Base-by-base conservation (phyloP, 768 basidiomycete species). In the Naganishia antarctica region DNA sequence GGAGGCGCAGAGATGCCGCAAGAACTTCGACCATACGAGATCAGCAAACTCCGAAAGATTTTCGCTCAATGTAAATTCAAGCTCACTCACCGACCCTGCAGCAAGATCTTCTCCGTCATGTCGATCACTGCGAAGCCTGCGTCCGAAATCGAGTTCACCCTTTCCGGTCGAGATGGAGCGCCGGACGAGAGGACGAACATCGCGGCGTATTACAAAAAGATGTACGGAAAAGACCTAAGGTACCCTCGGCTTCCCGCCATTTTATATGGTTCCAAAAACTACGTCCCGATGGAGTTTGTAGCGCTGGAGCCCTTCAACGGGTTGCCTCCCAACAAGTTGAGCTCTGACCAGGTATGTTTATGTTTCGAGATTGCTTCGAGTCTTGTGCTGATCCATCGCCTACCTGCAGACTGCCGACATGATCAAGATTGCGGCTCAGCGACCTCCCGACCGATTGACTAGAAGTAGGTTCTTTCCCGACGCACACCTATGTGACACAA, bases 221-320 rank as follows among this genome's bases (percentile, higher is more conserved):
- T 63, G 12, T 73, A 77, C 62, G 29, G 44, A 7, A 61, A 49
- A 9, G 53, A 40, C 8, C 69, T 77, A 12, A 72, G 66, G 16
- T 71, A 66, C 53, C 76, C 76, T 6, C 61, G 74, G 15, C 58
- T 77, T n/a, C 76, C 76, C 23, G 66, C 15, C 50, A 31, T 31
- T 4, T 8, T 61, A 68, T 74, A 73, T 49, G 75, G 74, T 26
- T 71, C 70, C 68, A 76, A 72, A 46, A 65, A 67, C n/a, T 74
- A 73, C 51, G 68, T 77, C 29, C 76, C 76, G 13, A 61, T 77
- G 37, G 76, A 77, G 62, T 73, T 75, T 32, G 72, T 74, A 48
- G 40, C 68, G 5, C 51, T 77, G 23, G 71, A 66, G 13, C 68
- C 73, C 12, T 77, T 73, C 70, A 75, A 77, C 66, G 62, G 67